These are phyloP conservation scores for Macrocybe gigantea DNA, from an alignment of 768 basidiomycete species.

Conservation along the genomic window DNA sequence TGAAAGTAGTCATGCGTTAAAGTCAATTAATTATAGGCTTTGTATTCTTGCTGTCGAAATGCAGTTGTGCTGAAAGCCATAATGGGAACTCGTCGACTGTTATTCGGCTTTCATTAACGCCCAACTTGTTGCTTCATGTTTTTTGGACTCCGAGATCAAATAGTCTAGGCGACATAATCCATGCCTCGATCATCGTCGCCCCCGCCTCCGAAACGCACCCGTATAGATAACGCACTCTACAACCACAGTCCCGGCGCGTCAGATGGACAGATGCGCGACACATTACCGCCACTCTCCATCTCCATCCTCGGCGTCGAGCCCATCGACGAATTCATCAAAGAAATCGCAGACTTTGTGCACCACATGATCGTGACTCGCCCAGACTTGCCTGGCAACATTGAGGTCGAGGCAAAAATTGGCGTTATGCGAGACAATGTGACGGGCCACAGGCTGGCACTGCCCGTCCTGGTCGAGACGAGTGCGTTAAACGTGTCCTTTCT, in stretches of 20 bases:
- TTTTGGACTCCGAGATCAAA: too few relatives aligned
- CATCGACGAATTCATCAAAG: slow-evolving; percentile 87
- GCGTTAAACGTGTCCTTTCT: slow-evolving; percentile 21
- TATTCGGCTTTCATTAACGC: too few relatives aligned
- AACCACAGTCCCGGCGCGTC: slow-evolving; percentile 6
- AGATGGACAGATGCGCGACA: slow-evolving; percentile 21
- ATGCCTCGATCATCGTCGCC: slow-evolving; percentile 22
- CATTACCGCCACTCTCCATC: slow-evolving; percentile 60
- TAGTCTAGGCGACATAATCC: background rate
- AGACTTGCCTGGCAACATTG: slow-evolving; percentile 53
- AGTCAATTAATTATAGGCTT: slow-evolving; percentile 7
- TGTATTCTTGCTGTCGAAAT: background rate
- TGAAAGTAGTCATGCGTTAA: slow-evolving; percentile 25
- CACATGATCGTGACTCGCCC: slow-evolving; percentile 59
- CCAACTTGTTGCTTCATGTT: too few relatives aligned
- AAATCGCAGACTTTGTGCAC: slow-evolving; percentile 85
- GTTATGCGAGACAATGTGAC: slow-evolving; percentile 53
- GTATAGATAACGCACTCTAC: slow-evolving; percentile 14
- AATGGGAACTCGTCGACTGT: too few relatives aligned
- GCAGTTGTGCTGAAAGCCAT: background rate
- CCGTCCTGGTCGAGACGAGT: slow-evolving; percentile 84
- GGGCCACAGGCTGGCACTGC: slow-evolving; percentile 57
- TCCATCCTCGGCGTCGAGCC: slow-evolving; percentile 89
- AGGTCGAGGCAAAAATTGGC: slow-evolving; percentile 91
- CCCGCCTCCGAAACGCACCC: slow-evolving; percentile 25